These are phyloP conservation scores for Hygrocybe punicea DNA, from an alignment of 768 basidiomycete genomes.

Conservation along the genomic window DNA sequence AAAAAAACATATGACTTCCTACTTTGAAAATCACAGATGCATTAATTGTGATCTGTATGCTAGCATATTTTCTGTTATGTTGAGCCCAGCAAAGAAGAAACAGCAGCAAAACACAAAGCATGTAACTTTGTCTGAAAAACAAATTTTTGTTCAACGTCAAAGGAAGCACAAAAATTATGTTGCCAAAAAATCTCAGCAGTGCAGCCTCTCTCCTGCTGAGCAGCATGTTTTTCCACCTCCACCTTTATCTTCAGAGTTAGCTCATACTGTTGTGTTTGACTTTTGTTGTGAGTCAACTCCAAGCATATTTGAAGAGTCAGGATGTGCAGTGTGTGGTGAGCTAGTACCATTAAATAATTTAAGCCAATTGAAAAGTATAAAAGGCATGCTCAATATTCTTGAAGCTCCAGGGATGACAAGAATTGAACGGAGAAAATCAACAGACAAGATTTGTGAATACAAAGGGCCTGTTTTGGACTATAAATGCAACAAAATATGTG, in stretches of 20 bases:
- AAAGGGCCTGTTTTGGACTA: conserved; percentile 18
- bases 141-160: not conserved
- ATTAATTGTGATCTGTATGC: not conserved
- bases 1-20: not conserved
- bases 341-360: conserved; percentile 8
- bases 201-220: too few relatives aligned
- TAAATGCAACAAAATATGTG: conserved; percentile 10
- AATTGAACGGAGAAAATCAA: conserved; percentile 1
- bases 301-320: conserved; percentile 21
- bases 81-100: not conserved
- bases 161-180: too few relatives aligned
- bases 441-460: conserved; percentile 8
- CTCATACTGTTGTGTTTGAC: not conserved
- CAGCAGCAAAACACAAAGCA: not conserved
- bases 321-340: conserved; percentile 33
- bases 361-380: conserved; percentile 7
- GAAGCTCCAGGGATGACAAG: conserved; percentile 5
- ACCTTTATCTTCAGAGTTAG: not conserved
- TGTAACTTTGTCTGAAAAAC: not conserved
- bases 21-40: not conserved
- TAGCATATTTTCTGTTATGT: not conserved
- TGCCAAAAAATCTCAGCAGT: too few relatives aligned
- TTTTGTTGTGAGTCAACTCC: conserved; percentile 1
- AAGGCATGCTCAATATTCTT: conserved; percentile 5
- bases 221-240: conserved; percentile 6